Base-by-base conservation (phyloP, 1,284 basidiomycete genomes). In the Amylostereum areolatum region DNA sequence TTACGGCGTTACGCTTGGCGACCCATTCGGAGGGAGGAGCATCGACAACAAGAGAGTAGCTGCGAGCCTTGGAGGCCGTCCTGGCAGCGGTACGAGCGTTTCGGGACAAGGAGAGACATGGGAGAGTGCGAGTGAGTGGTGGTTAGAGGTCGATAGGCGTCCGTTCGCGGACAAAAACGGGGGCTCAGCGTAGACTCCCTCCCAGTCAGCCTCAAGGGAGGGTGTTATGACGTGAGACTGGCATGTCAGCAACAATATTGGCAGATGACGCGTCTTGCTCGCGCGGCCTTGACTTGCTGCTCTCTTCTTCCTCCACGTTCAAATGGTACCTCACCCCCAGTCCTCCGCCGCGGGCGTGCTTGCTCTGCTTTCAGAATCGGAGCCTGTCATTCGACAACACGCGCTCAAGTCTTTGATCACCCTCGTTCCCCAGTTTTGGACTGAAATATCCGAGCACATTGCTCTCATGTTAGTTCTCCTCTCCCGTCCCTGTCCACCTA, bases 401-500 rank as follows among this genome's bases (percentile, higher is more conserved):
- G 95, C 95, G 24, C 82, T 98, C 59, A 80, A 83, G 52, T 81
- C 85, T 48, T 77, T 98, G 50, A 85, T 85, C 61, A 72, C 80
- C 27, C 80, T 97, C 47, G 91, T 97, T 7, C 83, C 92, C 39
- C 86, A 92, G 61, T 97, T 97, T 69, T 98, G 95, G 94, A 88
- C 94, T 47, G 95, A 98, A 76, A 95, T 97, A 63, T 93, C 92
- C 60, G 95, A 98, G 67, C 83, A 92, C 65, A 85, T 97, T 58
- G 79, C 89, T 35, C 74, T 84, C 53, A 92, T 97, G 93, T 18
- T 18, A 18, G 18, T 18, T 18, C 18, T 18, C 18, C 18, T 18
- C 18, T 18, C 18, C 18, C 18, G 1, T 18, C 18, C 18, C 18
- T 92, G 64, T 62, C 89, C 78, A 44, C 52, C 52, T 46, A 43